phyloP scores from a whole-genome alignment of 805 yeast species.

The Teunomyces gatunensis region DNA sequence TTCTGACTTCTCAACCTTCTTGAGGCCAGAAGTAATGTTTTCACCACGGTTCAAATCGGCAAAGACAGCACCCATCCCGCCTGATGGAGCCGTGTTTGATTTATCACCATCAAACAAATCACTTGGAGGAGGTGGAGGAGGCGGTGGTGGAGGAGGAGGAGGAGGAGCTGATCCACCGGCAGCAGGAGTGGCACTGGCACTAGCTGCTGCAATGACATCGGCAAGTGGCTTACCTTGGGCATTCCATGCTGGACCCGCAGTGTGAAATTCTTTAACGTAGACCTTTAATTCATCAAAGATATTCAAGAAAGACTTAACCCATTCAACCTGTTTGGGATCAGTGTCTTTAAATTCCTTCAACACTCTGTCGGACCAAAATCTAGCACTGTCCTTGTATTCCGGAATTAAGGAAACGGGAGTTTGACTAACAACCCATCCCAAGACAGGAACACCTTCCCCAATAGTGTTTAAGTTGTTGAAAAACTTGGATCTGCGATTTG shows the following conservation, averaged over 20 bases:
- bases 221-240: slow-evolving; percentile 55
- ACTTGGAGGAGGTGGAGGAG: slow-evolving; percentile 86
- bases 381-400: slow-evolving; percentile 87
- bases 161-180: slow-evolving; percentile 21
- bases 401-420: slow-evolving; percentile 75
- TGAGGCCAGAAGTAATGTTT: slow-evolving; percentile 76
- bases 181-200: slow-evolving; percentile 19
- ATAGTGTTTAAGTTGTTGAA: slow-evolving; percentile 76
- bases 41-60: slow-evolving; percentile 88
- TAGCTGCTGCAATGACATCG: slow-evolving; percentile 39
- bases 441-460: slow-evolving; percentile 83
- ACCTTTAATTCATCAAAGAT: slow-evolving; percentile 68
- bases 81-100: slow-evolving; percentile 15
- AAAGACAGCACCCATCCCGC: slow-evolving; percentile 85
- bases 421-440: slow-evolving; percentile 84
- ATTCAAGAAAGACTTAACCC: slow-evolving; percentile 69
- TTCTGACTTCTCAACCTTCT: slow-evolving; percentile 88
- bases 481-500: slow-evolving; percentile 63
- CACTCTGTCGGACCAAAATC: slow-evolving; percentile 91
- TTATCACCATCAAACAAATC: slow-evolving; percentile 44
- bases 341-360: slow-evolving; percentile 78
- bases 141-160: slow-evolving; percentile 87
- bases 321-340: slow-evolving; percentile 66
- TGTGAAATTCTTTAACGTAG: slow-evolving; percentile 74
- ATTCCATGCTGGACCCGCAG: slow-evolving; percentile 84